These are phyloP conservation scores for Colletotrichum zoysiae DNA, from an alignment of 2,329 filamentous ascomycete genomes.

Conservation along the genomic window DNA sequence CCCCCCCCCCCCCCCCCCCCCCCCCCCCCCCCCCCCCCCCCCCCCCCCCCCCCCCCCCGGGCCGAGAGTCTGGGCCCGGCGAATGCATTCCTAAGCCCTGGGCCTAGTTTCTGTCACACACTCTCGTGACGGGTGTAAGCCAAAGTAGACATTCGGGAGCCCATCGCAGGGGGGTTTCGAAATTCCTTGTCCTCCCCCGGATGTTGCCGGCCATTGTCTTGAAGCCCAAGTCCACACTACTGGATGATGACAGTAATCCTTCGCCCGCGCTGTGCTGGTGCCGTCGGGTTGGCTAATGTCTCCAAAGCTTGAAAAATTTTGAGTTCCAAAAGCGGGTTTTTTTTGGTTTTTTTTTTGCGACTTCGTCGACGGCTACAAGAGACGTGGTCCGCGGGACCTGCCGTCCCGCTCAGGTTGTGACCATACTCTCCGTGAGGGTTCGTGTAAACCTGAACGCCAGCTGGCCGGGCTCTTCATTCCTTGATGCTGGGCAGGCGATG, in stretches of 20 bases:
- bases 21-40: not conserved
- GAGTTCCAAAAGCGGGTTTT: too few relatives aligned
- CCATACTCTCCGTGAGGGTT: too few relatives aligned
- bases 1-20: not conserved
- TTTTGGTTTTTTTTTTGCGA: not conserved
- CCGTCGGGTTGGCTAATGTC: not conserved
- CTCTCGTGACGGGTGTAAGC: too few relatives aligned
- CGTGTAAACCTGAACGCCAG: too few relatives aligned
- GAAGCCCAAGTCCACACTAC: too few relatives aligned
- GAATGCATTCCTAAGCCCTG: not conserved
- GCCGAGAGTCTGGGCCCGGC: not conserved
- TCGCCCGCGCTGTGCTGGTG: not conserved
- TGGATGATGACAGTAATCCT: not conserved
- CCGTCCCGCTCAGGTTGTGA: not conserved
- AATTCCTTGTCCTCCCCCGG: not conserved
- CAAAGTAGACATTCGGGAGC: not conserved
- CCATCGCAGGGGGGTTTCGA: not conserved
- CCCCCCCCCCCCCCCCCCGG: not conserved
- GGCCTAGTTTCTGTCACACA: not conserved
- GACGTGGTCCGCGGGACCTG: not conserved
- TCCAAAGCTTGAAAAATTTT: too few relatives aligned
- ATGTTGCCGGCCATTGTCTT: not conserved
- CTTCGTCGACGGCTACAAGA: not conserved
- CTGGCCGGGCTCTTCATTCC: too few relatives aligned
- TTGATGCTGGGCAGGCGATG: too few relatives aligned